Evolutionary conservation across 1,284 basidiomycete species (phyloP).

Genomic region (Tetrapyrgos nigripes): DNA sequence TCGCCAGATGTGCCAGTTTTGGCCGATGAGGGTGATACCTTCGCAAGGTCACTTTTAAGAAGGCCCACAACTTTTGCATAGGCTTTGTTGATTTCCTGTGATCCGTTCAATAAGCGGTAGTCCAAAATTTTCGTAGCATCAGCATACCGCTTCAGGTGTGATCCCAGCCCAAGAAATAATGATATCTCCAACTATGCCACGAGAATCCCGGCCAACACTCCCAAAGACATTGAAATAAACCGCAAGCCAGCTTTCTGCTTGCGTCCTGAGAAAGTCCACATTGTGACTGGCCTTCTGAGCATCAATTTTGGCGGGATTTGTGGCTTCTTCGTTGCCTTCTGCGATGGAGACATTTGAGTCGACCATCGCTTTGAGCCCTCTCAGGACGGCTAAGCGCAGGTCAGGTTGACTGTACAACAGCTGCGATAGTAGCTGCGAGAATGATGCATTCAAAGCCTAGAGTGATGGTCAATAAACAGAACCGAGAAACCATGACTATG

Average conservation of each 20-base stretch:
- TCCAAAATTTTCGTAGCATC: neutral
- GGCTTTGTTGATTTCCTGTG: slow-evolving; percentile 79
- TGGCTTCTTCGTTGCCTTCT: slow-evolving; percentile 40
- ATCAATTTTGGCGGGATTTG: slow-evolving; percentile 44
- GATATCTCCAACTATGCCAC: slow-evolving; percentile 88
- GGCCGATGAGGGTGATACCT: slow-evolving; percentile 40
- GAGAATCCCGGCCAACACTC: slow-evolving; percentile 77
- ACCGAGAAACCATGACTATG: slow-evolving; percentile 13
- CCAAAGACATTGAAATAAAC: slow-evolving; percentile 98
- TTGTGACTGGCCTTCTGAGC: slow-evolving; percentile 70
- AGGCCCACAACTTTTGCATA: slow-evolving; percentile 83
- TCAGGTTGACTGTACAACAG: slow-evolving; percentile 89
- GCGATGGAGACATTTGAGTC: slow-evolving; percentile 68
- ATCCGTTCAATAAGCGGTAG: neutral
- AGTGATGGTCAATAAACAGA: neutral
- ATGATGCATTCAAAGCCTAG: slow-evolving; percentile 75
- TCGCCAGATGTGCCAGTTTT: slow-evolving; percentile 45
- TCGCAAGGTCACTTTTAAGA: slow-evolving; percentile 74
- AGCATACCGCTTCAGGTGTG: slow-evolving; percentile 68
- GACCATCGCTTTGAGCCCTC: slow-evolving; percentile 82
- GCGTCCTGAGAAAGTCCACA: slow-evolving; percentile 74
- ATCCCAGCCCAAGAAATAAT: slow-evolving; percentile 89
- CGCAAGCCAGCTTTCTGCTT: slow-evolving; percentile 92
- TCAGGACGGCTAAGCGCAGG: slow-evolving; percentile 84
- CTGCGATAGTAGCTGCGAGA: slow-evolving; percentile 90